Evolutionary conservation across 495 filamentous ascomycete species (phyloP).

Genomic region (Delitschia confertaspora): DNA sequence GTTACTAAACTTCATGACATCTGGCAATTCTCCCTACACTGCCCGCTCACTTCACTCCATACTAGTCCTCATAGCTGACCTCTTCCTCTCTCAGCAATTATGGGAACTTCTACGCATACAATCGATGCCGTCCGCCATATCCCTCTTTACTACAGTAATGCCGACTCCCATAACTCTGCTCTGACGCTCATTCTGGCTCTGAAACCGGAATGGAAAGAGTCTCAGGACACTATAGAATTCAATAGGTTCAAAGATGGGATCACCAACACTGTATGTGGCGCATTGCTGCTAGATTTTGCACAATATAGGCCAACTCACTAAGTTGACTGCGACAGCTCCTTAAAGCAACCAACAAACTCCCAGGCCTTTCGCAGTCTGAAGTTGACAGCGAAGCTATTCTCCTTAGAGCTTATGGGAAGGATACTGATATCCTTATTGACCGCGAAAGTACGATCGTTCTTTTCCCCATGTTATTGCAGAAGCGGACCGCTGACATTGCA

Average conservation of each 20-base stretch:
- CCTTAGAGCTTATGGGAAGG: conserved; percentile 87
- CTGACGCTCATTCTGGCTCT: conserved; percentile 69
- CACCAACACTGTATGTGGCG: conserved; percentile 73
- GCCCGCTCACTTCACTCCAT: no score
- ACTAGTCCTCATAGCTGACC: no score
- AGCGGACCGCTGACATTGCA: background rate
- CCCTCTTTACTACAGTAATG: conserved; percentile 64
- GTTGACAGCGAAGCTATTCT: conserved; percentile 82
- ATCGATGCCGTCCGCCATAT: conserved; percentile 46
- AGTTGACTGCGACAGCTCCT: conserved; percentile 46
- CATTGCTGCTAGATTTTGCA: background rate
- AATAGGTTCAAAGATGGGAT: conserved; percentile 93
- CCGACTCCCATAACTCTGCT: conserved; percentile 67
- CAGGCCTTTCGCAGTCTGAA: conserved; percentile 65
- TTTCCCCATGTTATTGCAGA: no score
- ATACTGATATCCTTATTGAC: conserved; percentile 92
- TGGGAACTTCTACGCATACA: conserved; percentile 8
- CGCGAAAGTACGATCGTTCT: conserved; percentile 64
- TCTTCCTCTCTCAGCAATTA: background rate
- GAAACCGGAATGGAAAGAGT: conserved; percentile 71
- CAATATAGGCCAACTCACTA: background rate
- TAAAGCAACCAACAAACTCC: conserved; percentile 76
- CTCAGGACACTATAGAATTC: conserved; percentile 72
- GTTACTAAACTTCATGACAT: no score
- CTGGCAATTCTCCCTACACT: no score